phyloP scores from a whole-genome alignment of 2,329 filamentous ascomycete species.

The Rosellinia necatrix region DNA sequence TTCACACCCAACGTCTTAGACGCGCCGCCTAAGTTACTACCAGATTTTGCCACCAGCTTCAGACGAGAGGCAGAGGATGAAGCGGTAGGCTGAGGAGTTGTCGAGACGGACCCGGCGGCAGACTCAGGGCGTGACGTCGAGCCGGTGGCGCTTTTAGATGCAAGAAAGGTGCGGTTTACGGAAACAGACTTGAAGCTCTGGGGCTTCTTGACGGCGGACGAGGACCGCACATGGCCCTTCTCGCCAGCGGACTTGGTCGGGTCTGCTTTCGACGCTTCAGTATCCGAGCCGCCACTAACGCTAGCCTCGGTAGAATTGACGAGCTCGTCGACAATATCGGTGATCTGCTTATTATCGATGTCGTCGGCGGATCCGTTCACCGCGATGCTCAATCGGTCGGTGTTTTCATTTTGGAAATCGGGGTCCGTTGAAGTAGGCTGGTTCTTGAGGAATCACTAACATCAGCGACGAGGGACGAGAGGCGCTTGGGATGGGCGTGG shows the following conservation, averaged over 20 bases:
- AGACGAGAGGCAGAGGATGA: slow-evolving; percentile 63
- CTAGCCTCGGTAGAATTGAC: slow-evolving; percentile 69
- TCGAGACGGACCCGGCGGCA: slow-evolving; percentile 48
- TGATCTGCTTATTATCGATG: slow-evolving; percentile 61
- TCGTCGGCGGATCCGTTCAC: slow-evolving; percentile 60
- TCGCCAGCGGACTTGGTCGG: slow-evolving; percentile 59
- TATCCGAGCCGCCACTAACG: slow-evolving; percentile 76
- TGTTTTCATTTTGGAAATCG: slow-evolving; percentile 58
- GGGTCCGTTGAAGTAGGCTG: slow-evolving; percentile 31
- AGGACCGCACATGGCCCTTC: slow-evolving; percentile 62
- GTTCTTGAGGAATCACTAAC: slow-evolving; percentile 13
- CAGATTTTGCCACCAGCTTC: slow-evolving; percentile 76
- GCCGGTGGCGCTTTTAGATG: slow-evolving; percentile 64
- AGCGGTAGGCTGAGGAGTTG: slow-evolving; percentile 52
- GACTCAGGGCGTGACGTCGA: slow-evolving; percentile 56
- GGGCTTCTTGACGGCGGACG: slow-evolving; percentile 71
- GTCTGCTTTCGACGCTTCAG: slow-evolving; percentile 68
- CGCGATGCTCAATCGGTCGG: slow-evolving; percentile 46
- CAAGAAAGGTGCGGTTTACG: slow-evolving; percentile 82
- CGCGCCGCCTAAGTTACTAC: slow-evolving; percentile 61
- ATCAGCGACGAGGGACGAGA: slow-evolving; percentile 16
- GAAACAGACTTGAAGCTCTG: slow-evolving; percentile 83
- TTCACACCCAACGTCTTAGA: slow-evolving; percentile 55
- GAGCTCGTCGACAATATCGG: slow-evolving; percentile 61
- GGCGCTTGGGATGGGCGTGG: too few species aligned